Evolutionary conservation across 345 rosid genomes (phyloP), one percentile per base, ranked within the genome.

Genomic region (Eucalyptus marginata): DNA sequence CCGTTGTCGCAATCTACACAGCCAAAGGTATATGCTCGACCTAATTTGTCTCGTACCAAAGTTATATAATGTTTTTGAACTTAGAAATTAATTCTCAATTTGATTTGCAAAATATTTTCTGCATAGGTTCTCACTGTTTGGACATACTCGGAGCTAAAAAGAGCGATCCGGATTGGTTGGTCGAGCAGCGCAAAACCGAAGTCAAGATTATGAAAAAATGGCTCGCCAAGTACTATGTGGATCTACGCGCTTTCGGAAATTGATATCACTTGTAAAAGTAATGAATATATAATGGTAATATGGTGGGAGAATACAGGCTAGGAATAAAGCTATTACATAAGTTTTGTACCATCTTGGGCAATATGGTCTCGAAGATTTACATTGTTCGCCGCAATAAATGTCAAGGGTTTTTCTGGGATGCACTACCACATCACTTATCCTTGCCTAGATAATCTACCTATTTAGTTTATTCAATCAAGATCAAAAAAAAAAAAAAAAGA

Each of bases 71-170:
- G 6, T 68, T 43, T 56, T 12, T 36, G 7, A 12, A 47, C 46
- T 10, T 3, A 71, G 46, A 71, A 71, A 71, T 71, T 3, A 36
- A 71, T 71, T 71, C 43, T 71, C 7, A 71, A 0, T 36, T 71
- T 71, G 22, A 36, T 71, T 36, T 36, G 46, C 27, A 71, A 36
- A 71, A 36, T 36, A 25, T 83, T 81, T 36, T 44, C 29, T 85
- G 50, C 88, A 7, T 88, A 92, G 93, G 92, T 22, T 92, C 93
- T 44, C 93, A 92, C 59, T 83, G 88, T 89, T 87, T 92, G 90
- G 93, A 92, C 81, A 83, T 92, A 44, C 90, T 76, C 6, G 7
- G 2, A 50, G 91, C 90, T 31, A 1, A 12, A 14, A 64, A 56
- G 31, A 24, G 49, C 40, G 92, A 92, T 87, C 93, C 93, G 1